Base-by-base conservation (phyloP, 345 rosid genomes). In the Noccaea caerulescens region DNA sequence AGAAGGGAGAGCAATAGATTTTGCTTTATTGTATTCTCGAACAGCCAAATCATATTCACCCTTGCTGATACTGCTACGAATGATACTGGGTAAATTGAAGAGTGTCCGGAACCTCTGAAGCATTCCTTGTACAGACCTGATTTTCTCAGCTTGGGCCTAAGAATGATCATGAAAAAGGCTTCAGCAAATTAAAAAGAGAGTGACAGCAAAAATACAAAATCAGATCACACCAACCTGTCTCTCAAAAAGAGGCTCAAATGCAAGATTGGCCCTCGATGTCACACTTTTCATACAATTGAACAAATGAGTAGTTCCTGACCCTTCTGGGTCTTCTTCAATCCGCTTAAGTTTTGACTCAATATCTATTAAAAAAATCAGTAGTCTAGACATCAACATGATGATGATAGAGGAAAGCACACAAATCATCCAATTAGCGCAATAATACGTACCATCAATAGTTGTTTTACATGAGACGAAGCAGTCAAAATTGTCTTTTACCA, bases 391-490 rank as follows among this genome's bases (percentile, higher is more conserved):
- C 51, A 85, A 74, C 54, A 67, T 18, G 55, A 62, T 52, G 57
- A 67, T 18, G 55, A 62, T 52, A 61, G 36, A 49, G 34, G 51
- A 64, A 44, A 34, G 63, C 23, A 41, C 13, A 39, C 6, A 55
- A 66, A 71, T 52, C 4, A 74, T 64, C 57, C 59, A 53, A 9
- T 49, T 34, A 58, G 62, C 42, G 41, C 58, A 49, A 33, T 37
- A 20, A 71, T 59, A 66, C 83, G 66, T 88, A 93, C 98, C 99
- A 80, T 94, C 99, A 80, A 94, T 94, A 37, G 98, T 91, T 20
- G 96, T 94, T 84, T 94, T 94, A 85, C 99, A 94, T 9, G 98
- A 94, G 86, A 94, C 99, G 80, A 94, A 94, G 82, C 97, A 94
- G 78, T 94, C 99, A 73, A 94, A 94, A 69, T 94, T 94, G 80